A percentile compares a stretch with the other conserved stretches of the same genome.
These are phyloP conservation scores for Diaporthe humulicola DNA, from an alignment of 2,329 filamentous ascomycete species.

Conservation along the genomic window DNA sequence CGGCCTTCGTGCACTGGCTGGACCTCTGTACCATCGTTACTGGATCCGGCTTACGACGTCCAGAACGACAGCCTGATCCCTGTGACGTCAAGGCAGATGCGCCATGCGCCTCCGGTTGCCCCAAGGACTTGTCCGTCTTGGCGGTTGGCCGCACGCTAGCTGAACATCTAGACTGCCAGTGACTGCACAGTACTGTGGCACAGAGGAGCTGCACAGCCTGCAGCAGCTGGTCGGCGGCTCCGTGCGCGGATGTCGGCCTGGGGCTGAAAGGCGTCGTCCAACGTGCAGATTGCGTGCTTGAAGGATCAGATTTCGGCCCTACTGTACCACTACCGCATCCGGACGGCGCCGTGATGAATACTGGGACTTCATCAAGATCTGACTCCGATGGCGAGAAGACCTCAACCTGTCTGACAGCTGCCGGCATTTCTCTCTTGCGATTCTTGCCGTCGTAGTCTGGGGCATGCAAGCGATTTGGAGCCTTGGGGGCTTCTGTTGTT, in stretches of 20 bases:
- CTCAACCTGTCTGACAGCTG: too few species aligned
- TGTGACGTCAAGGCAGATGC: conserved; percentile 20
- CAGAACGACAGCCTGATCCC: not conserved
- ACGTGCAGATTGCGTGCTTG: conserved; percentile 27
- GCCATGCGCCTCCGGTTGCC: not conserved
- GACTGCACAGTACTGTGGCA: too few species aligned
- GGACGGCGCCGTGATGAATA: not conserved
- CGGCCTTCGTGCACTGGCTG: not conserved
- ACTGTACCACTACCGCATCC: not conserved
- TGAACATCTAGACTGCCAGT: too few species aligned
- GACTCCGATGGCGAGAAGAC: too few species aligned
- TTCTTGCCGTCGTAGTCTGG: too few species aligned
- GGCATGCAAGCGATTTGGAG: too few species aligned
- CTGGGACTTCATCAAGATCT: not conserved
- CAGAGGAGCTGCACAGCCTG: not conserved
- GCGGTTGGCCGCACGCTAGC: not conserved
- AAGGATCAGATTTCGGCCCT: not conserved
- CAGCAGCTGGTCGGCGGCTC: conserved; percentile 10
- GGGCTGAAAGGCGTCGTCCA: conserved; percentile 2
- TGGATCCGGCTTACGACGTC: not conserved
- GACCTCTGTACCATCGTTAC: not conserved
- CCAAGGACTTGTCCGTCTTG: not conserved
- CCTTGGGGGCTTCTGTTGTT: too few species aligned
- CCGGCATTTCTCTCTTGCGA: too few species aligned
- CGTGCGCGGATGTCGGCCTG: conserved; percentile 17